These are phyloP conservation scores for Euphorbia schlechtendalii DNA, from an alignment of 441 rosid species.

Conservation along the genomic window DNA sequence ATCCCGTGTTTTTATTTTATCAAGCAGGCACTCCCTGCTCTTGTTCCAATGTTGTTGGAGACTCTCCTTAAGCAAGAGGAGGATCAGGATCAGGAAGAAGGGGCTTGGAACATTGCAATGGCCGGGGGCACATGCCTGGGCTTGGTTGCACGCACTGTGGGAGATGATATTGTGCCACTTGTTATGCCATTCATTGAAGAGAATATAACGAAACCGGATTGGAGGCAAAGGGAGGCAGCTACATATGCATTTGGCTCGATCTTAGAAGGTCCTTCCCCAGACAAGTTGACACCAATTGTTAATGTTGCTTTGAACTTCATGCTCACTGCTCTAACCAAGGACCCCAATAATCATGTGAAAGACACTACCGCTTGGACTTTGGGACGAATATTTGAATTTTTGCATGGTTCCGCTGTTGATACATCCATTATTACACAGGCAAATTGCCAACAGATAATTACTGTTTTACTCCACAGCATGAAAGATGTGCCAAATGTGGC, in stretches of 20 bases:
- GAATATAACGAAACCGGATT: constrained; percentile 44
- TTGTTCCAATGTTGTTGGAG: constrained; percentile 52
- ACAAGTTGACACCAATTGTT: constrained; percentile 37
- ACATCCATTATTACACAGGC: constrained; percentile 34
- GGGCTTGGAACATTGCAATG: constrained; percentile 60
- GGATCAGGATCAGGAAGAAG: constrained; percentile 52
- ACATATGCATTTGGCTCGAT: constrained; percentile 64
- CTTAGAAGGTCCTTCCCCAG: constrained; percentile 52
- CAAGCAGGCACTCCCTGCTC: constrained; percentile 47
- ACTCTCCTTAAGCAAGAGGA: constrained; percentile 54
- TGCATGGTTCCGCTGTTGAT: constrained; percentile 37
- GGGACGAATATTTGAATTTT: constrained; percentile 41
- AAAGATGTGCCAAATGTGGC: constrained; percentile 58
- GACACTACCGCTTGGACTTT: constrained; percentile 68
- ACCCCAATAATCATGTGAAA: constrained; percentile 65
- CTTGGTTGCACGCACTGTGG: constrained; percentile 48
- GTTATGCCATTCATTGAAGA: constrained; percentile 51
- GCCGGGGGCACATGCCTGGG: constrained; percentile 83
- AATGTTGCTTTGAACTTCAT: constrained; percentile 36
- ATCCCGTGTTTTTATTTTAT: constrained; percentile 59
- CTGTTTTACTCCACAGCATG: constrained; percentile 40
- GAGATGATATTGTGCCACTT: constrained; percentile 45
- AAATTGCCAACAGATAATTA: constrained; percentile 37
- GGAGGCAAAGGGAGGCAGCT: constrained; percentile 67
- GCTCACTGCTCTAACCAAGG: constrained; percentile 50